These are phyloP conservation scores for Penicillium sp. DNA, from an alignment of 2,329 filamentous ascomycete species.

Conservation along the genomic window DNA sequence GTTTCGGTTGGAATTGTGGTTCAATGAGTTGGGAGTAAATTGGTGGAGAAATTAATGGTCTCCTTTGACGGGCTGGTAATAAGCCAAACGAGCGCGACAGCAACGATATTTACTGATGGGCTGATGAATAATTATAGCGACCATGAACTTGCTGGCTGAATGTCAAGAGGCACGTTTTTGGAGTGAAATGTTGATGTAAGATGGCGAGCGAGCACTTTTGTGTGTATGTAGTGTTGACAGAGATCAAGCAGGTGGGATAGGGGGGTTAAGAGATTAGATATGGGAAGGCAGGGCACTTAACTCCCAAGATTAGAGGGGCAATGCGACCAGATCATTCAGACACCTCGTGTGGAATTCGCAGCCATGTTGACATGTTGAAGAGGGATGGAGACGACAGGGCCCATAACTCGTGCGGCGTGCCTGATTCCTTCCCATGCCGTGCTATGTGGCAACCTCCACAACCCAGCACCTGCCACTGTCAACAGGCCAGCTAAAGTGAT, in stretches of 20 bases:
- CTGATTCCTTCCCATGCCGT: not conserved
- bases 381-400: constrained; percentile 5
- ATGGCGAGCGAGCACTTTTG: too few species aligned
- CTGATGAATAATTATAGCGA: not conserved
- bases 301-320: constrained; percentile 2
- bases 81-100: not conserved
- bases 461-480: not conserved
- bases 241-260: not conserved
- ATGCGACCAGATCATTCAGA: constrained; percentile 12
- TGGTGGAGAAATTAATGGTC: not conserved
- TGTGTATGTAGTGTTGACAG: not conserved
- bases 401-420: constrained; percentile 1
- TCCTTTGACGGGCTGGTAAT: not conserved
- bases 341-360: constrained; percentile 15
- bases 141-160: not conserved
- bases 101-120: too few species aligned
- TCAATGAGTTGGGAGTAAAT: too few species aligned
- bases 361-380: not conserved
- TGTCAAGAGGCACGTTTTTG: not conserved
- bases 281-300: constrained; percentile 17
- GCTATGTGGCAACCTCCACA: constrained; percentile 6
- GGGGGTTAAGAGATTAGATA: not conserved
- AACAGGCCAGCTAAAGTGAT: not conserved
- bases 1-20: not conserved
- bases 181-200: too few species aligned